A percentile compares a stretch with the other conserved stretches of the same genome.
Conservation (phyloP, 176 grass and related monocot genomes). For the Phoenix roebelenii region DNA sequence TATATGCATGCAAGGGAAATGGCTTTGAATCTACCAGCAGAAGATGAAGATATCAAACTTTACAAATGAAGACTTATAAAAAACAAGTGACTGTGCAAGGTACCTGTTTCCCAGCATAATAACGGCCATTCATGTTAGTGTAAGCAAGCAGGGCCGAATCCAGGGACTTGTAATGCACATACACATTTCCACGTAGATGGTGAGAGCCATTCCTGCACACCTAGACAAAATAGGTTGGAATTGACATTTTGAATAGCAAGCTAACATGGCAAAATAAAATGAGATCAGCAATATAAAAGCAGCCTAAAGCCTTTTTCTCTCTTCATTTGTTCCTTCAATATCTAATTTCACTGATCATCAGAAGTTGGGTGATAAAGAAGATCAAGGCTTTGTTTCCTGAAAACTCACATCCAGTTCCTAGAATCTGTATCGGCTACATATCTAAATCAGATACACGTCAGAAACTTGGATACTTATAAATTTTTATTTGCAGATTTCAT, state of each 20-base stretch:
- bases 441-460: too few relatives aligned
- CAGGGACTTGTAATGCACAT: conserved; percentile 84
- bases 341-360: too few relatives aligned
- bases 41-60: conserved; percentile 1
- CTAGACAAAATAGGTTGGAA: conserved; percentile 35
- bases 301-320: too few relatives aligned
- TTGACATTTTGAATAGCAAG: conserved; percentile 1
- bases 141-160: conserved; percentile 87
- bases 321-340: too few relatives aligned
- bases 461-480: too few relatives aligned
- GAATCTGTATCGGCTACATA: too few relatives aligned
- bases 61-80: neutral
- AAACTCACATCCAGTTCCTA: too few relatives aligned
- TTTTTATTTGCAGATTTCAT: too few relatives aligned
- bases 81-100: neutral
- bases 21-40: neutral
- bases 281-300: too few relatives aligned
- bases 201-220: conserved; percentile 90
- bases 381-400: too few relatives aligned
- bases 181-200: conserved; percentile 93
- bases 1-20: neutral
- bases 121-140: conserved; percentile 76
- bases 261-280: too few relatives aligned
- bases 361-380: too few relatives aligned
- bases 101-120: conserved; percentile 96